Conservation (phyloP, 192 early-diverging fungal species). For the Globomyces pollinis-pini region DNA sequence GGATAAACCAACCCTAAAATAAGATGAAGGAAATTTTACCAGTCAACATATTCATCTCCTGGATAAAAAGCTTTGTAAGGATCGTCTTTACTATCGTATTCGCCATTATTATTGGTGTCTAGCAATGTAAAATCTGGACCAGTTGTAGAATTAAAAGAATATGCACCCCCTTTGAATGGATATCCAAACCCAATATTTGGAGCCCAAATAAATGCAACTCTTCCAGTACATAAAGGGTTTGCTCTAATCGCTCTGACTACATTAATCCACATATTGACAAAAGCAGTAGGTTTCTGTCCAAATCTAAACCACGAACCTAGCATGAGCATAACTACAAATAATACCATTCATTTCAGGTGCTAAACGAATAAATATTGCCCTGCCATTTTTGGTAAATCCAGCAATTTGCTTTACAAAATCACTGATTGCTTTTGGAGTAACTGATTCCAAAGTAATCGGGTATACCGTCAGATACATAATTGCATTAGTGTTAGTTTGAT, state of each 20-base stretch:
- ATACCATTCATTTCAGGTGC: conserved; percentile 31
- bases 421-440: conserved; percentile 3
- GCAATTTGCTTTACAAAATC: conserved; percentile 16
- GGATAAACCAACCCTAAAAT: conserved; percentile 10
- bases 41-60: conserved; percentile 20
- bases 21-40: conserved; percentile 8
- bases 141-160: background rate
- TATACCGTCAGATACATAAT: conserved; percentile 24
- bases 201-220: conserved; percentile 17
- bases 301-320: conserved; percentile 19
- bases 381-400: conserved; percentile 9
- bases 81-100: conserved; percentile 21
- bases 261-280: conserved; percentile 13
- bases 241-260: conserved; percentile 9
- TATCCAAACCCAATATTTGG: conserved; percentile 14
- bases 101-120: conserved; percentile 30
- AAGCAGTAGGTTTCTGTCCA: conserved; percentile 18
- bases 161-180: conserved; percentile 7
- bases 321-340: background rate
- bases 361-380: conserved; percentile 15
- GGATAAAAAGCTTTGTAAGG: conserved; percentile 28
- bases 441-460: background rate
- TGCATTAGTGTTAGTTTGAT: conserved; percentile 15
- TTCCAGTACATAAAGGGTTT: background rate
- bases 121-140: background rate